A percentile compares a stretch with the other conserved stretches of the same genome.
phyloP scores from a whole-genome alignment of 164 flowering plant species.

The Vitis amurensis region DNA sequence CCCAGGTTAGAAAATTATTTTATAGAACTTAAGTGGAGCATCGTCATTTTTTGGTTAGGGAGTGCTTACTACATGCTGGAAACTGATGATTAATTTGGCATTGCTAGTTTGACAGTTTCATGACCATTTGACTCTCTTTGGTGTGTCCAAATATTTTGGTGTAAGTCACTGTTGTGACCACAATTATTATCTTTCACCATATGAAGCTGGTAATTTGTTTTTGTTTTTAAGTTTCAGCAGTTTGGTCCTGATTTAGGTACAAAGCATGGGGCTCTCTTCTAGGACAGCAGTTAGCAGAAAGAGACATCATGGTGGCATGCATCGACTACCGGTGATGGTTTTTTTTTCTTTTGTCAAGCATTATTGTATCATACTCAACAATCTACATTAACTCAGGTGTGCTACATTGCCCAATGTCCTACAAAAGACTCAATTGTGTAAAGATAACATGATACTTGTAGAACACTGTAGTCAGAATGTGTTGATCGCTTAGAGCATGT shows the following conservation, averaged over 20 bases:
- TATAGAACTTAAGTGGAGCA: too few relatives aligned
- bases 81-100: too few relatives aligned
- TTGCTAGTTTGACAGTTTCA: too few relatives aligned
- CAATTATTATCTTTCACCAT: neutral
- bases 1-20: too few relatives aligned
- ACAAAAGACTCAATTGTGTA: neutral
- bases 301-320: conserved; percentile 91
- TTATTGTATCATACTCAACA: neutral
- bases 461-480: too few relatives aligned
- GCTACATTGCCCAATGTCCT: neutral
- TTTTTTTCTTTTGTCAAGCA: neutral
- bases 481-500: too few relatives aligned
- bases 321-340: conserved; percentile 81
- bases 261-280: conserved; percentile 98
- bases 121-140: too few relatives aligned
- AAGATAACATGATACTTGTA: neutral
- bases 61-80: too few relatives aligned
- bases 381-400: neutral
- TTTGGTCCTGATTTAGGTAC: conserved; percentile 51
- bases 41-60: too few relatives aligned
- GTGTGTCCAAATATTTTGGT: too few relatives aligned
- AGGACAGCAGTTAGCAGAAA: conserved; percentile 79
- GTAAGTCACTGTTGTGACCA: too few relatives aligned
- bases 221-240: neutral
- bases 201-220: neutral